Conservation (phyloP, 441 rosid genomes). For the Populus tomentosa region DNA sequence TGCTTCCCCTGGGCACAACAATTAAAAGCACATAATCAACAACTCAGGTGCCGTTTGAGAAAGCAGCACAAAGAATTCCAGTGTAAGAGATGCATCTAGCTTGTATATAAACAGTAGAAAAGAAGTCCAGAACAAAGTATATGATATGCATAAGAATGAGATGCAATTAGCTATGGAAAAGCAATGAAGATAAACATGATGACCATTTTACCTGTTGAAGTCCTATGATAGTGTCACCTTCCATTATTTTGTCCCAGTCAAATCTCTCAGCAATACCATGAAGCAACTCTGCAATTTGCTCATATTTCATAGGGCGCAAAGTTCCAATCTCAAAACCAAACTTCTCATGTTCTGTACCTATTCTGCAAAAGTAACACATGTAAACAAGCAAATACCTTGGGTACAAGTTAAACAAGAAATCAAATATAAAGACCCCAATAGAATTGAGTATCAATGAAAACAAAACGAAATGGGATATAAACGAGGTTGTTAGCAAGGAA, state of each 20-base stretch:
- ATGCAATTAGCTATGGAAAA: background rate
- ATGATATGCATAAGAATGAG: background rate
- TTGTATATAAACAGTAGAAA: slow-evolving; percentile 10
- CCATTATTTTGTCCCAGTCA: slow-evolving; percentile 97
- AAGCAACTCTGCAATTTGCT: slow-evolving; percentile 87
- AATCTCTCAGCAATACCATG: slow-evolving; percentile 94
- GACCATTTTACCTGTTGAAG: slow-evolving; percentile 68
- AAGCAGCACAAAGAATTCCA: background rate
- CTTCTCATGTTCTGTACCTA: slow-evolving; percentile 99
- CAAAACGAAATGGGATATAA: background rate
- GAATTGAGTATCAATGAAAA: background rate
- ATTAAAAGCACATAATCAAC: background rate
- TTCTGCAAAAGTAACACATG: slow-evolving; percentile 45
- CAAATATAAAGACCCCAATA: background rate
- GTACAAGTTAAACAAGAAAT: background rate
- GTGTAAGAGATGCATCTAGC: slow-evolving; percentile 2
- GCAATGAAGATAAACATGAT: background rate
- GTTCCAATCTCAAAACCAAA: slow-evolving; percentile 86
- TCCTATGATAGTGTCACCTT: slow-evolving; percentile 81
- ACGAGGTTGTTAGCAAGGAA: background rate
- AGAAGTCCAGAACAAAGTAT: background rate
- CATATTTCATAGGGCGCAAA: slow-evolving; percentile 85
- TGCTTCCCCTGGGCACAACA: slow-evolving; percentile 74
- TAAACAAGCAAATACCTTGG: slow-evolving; percentile 20
- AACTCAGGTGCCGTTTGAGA: background rate